Base-by-base conservation (phyloP, 257 asterid species). In the Ilex asprella region DNA sequence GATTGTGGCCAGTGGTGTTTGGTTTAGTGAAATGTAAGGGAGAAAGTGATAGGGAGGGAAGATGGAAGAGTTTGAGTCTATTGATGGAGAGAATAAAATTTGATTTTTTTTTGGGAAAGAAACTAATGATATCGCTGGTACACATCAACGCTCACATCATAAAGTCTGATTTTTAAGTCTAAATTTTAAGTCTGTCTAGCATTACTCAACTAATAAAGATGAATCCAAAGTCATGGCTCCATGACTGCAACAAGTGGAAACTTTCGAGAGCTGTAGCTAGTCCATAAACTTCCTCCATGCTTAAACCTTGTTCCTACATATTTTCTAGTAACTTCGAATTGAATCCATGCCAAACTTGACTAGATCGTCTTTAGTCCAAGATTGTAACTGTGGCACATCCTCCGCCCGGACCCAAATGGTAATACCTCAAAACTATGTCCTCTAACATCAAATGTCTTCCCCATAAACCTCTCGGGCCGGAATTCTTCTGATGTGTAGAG, bases 231-330 rank as follows among this genome's bases (percentile, higher is more conserved):
- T 15, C 57, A 0, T 6, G 57, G 57, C 5, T 53, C 57, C 57
- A 53, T 15, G 2, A 53, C 57, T 7, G 15, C 30, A 53, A 14
- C 57, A 53, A 53, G 29, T 53, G 57, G 30, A 5, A 15, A 10
- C 30, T 53, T 53, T n/a, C n/a, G 57, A 21, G 57, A 21, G 14
- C 29, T 21, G 57, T 53, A 8, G 57, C 15, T 3, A 53, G 57
- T 53, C 57, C 57, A 53, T 53, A 53, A 53, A 53, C n/a, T 21
- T 53, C 57, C 57, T 53, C 57, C 57, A 21, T 53, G 57, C 30
- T 7, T n/a, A 53, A 7, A n/a, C 15, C 57, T 21, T 15, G 10
- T 3, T 2, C 10, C 16, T 12, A 0, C 57, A 53, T 53, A 53
- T 53, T 16, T 15, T 0, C 8, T 1, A 31, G 57, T 14, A 53